These are phyloP conservation scores for Clarireedia monteithiana DNA, from an alignment of 2,329 filamentous ascomycete species.

Conservation along the genomic window DNA sequence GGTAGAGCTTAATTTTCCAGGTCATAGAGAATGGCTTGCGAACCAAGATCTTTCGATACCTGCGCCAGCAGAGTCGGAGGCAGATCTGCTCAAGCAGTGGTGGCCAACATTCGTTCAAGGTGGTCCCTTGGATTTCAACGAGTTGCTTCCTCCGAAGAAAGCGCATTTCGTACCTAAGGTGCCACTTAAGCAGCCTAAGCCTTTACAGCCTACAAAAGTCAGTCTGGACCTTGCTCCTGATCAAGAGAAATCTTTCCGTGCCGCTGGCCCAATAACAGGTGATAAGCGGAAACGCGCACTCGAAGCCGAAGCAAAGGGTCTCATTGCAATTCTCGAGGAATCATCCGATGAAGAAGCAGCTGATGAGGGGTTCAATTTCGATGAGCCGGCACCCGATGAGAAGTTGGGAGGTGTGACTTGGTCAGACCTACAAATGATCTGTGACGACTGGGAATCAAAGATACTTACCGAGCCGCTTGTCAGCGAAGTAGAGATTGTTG, in stretches of 20 bases:
- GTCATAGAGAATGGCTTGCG: slow-evolving; percentile 22
- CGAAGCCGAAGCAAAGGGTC: slow-evolving; percentile 40
- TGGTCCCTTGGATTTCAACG: slow-evolving; percentile 68
- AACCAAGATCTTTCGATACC: slow-evolving; percentile 59
- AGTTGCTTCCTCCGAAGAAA: slow-evolving; percentile 73
- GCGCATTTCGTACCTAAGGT: slow-evolving; percentile 73
- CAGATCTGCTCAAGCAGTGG: slow-evolving; percentile 68
- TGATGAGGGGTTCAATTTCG: slow-evolving; percentile 43
- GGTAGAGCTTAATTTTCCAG: slow-evolving; percentile 40
- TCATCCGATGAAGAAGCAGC: slow-evolving; percentile 32
- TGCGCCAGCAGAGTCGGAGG: slow-evolving; percentile 61
- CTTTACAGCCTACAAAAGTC: slow-evolving; percentile 79
- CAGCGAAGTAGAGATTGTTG: slow-evolving; percentile 23
- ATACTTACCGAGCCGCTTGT: slow-evolving; percentile 35
- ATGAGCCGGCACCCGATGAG: slow-evolving; percentile 47
- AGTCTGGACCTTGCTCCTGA: slow-evolving; percentile 80
- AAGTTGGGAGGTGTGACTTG: slow-evolving; percentile 67
- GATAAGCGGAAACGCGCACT: slow-evolving; percentile 49
- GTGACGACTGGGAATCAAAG: slow-evolving; percentile 73
- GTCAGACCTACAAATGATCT: slow-evolving; percentile 76
- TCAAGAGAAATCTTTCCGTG: slow-evolving; percentile 76
- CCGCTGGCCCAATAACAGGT: slow-evolving; percentile 52
- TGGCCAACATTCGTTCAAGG: slow-evolving; percentile 77
- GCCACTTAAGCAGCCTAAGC: slow-evolving; percentile 70
- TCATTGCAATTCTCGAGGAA: slow-evolving; percentile 38